Evolutionary conservation across 257 asterid genomes (phyloP), one percentile per base, ranked within the genome.

Genomic region (Ocimum tenuiflorum): DNA sequence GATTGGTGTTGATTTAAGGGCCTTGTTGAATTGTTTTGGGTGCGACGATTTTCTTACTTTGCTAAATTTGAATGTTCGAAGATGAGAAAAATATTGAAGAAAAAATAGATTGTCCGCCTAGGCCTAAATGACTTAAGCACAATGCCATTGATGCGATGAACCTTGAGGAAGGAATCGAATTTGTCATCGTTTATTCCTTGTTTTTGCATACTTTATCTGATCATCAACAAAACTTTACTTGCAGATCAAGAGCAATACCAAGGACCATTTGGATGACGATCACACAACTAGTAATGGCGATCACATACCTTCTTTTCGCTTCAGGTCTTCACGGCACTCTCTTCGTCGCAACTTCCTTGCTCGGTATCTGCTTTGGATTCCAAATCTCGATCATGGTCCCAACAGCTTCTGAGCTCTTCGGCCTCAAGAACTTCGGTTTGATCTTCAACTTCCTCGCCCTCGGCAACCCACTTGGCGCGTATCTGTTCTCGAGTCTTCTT

Each of bases 381-480:
- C 94, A 88, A 46, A 75, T 82, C 60, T 78, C 94, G 4, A 65
- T 80, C 46, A 82, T 81, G 88, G 78, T 80, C 74, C 87, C 95
- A 10, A 80, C 95, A 14, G 81, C 86, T 60, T 85, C 95, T 24
- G 92, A 88, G 68, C 78, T 88, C 23, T 85, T 88, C 8, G 95
- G 95, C 39, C 81, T 88, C 46, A 77, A 83, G 71, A 55, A 85
- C 77, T 88, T 88, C 38, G 94, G 95, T 43, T 66, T 85, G 69
- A 73, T 88, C 23, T 78, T 81, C 74, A 88, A 73, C 67, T 80
- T 88, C 74, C 71, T 88, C 74, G 73, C 82, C 10, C 65, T 85
- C 1, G 92, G 95, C 11, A 88, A 83, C 68, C 95, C 95, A 20
- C 68, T 85, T 13, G 94, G 94, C 14, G 95, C 95, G 0, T 67